Percentiles rank a stretch among this genome's conserved stretches.
Evolutionary conservation across 2,329 filamentous ascomycete genomes (phyloP).

Genomic region (Thelonectria discophora): DNA sequence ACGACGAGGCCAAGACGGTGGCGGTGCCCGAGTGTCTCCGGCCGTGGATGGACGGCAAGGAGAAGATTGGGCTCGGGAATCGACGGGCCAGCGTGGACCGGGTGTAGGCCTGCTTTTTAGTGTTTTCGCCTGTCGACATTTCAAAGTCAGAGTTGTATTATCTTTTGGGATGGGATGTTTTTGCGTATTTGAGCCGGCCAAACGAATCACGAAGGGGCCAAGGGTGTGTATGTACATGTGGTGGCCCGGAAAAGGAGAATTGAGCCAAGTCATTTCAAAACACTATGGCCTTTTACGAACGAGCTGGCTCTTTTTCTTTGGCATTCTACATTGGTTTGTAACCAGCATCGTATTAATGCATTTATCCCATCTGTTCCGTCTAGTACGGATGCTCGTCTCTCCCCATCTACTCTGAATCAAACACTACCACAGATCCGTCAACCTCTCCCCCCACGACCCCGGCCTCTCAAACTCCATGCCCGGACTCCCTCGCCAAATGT

Average conservation of each 20-base stretch:
- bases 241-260: neutral
- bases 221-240: neutral
- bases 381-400: no score
- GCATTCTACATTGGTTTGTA: slow-evolving; percentile 12
- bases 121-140: neutral
- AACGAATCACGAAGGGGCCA: neutral
- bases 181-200: neutral
- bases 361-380: neutral
- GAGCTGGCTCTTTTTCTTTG: slow-evolving; percentile 1
- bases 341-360: slow-evolving; percentile 1
- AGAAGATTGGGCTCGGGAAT: slow-evolving; percentile 63
- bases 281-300: neutral
- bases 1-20: slow-evolving; percentile 73
- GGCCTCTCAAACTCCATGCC: slow-evolving; percentile 41
- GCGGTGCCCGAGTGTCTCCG: slow-evolving; percentile 80
- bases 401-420: neutral
- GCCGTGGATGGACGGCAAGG: slow-evolving; percentile 83
- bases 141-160: neutral
- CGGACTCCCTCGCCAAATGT: slow-evolving; percentile 41
- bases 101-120: slow-evolving; percentile 32
- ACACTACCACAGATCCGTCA: slow-evolving; percentile 24
- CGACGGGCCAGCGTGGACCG: slow-evolving; percentile 42
- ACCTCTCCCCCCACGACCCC: slow-evolving; percentile 33
- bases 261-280: neutral
- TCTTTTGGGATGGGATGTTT: neutral